Base-by-base conservation (phyloP, 78 protist genomes). In the Diacronema lutheri region DNA sequence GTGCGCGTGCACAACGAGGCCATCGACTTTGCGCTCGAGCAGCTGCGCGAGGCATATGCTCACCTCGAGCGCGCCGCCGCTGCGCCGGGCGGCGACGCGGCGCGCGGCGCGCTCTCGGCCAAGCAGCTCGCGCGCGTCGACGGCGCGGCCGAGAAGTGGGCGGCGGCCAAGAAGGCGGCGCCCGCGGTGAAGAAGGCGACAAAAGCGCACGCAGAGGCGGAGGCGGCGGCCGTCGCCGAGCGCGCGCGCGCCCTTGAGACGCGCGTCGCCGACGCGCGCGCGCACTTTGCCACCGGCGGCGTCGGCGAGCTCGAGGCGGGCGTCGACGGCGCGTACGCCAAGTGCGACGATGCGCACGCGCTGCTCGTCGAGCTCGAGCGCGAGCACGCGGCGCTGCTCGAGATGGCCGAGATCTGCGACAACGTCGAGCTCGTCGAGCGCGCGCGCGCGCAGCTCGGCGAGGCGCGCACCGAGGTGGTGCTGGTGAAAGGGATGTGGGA, bases 401-500 rank as follows among this genome's bases (percentile, higher is more conserved):
- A 69, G 29, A 20, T 69, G 56, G 41, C 77, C 26, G 77, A 69
- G 56, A 7, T 64, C 10, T 11, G 13, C 41, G 71, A 29, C 41
- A 12, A 50, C 41, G 44, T 19, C 16, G 64, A 41, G n/a, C 0
- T 1, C n/a, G 14, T 12, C 14, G 33, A 50, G 13, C 5, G 0
- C 26, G 44, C 12, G 35, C 1, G 14, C 10, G n/a, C 0, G 26
- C 1, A 2, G 25, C 29, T 61, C 19, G 56, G 23, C 33, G 3
- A 10, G 26, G 35, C 13, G 37, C 60, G 35, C 33, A 35, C 7
- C 31, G 81, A 84, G 20, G 33, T 25, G 21, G 0, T 31, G 13
- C 6, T 23, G 60, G 1, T 84, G 60, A 89, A 89, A 56, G 0
- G 9, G 11, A 21, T 89, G 50, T 89, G 92, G 92, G 92, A 89